Base-by-base conservation (phyloP, 768 basidiomycete species). In the Sarcodon aspratus region DNA sequence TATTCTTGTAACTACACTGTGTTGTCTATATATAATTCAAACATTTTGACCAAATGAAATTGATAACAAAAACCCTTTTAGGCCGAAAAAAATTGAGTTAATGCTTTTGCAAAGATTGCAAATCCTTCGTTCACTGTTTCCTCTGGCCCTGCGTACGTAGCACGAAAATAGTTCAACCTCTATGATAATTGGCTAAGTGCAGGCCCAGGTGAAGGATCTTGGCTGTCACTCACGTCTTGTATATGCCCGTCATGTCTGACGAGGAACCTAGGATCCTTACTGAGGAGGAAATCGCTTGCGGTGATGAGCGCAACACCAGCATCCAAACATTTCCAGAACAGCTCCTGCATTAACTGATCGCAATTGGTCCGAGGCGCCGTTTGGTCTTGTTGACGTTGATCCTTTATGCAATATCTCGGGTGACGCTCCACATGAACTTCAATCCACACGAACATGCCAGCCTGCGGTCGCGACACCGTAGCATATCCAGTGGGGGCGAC, bases 361-460 rank as follows among this genome's bases (percentile, higher is more conserved):
- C 66, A 67, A 57, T 75, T 75, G 38, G 71, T 71, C 44, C 59
- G 34, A 50, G 61, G 52, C 17, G 17, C 32, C 21, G 31, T 27
- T 42, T 43, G 36, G 45, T 51, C 32, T 51, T 32, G 36, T 49
- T 47, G 63, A 53, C 31, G 36, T 49, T 47, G 63, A 53, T 8
- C 43, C 44, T 38, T 56, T 27, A 63, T 54, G 9, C 40, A 45
- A 58, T 62, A 74, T 17, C 69, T 64, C 36, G 70, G 64, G 50
- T 77, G 74, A 10, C 60, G 60, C 47, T 66, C 56, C 45, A 77
- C 54, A 55, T 73, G 54, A 15, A 79, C 59, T 50, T 66, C 63
- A 54, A 75, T 65, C 74, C 74, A 79, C 36, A 76, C 64, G 59
- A 78, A 79, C 76, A 79, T 79, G 52, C 77, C 76, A 9, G 72